Evolutionary conservation across 371 early-diverging fungal genomes (phyloP), one percentile per base, ranked within the genome.

Genomic region (Mortierella sp.): DNA sequence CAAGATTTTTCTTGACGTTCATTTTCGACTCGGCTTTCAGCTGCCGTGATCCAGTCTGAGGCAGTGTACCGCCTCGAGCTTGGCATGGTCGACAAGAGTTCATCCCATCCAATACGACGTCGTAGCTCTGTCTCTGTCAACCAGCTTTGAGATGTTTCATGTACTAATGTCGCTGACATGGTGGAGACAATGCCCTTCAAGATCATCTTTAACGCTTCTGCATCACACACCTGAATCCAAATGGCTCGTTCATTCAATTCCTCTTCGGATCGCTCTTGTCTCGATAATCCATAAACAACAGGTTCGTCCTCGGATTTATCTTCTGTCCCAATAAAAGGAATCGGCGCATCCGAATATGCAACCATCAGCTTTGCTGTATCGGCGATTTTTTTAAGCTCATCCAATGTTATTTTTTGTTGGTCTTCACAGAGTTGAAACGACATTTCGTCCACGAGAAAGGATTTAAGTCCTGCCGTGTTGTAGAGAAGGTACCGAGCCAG

Each of bases 381-480:
- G 23, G 66, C 57, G 12, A 57, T 29, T 3, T 45, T 15, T 16
- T 52, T 48, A 15, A 72, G 45, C 5, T 57, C 48, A 9, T 61
- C 57, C 30, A 37, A 43, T 5, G 62, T 52, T 45, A 72, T 50
- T 2, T 43, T 58, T 18, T 66, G 50, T 7, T 21, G 56, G 37
- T 37, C 37, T 0, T 44, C 52, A 25, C 72, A 72, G 2, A 52
- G 48, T 1, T 51, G 47, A 6, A 66, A 52, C 16, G 62, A 52
- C 29, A 57, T 57, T 6, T 62, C 43, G 25, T 57, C 66, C 4
- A 52, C 66, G 21, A 72, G 72, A 44, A 62, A 72, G 29, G 72
- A 62, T 28, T 18, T 58, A 30, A 66, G 56, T 5, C 72, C 66
- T 16, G 62, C 66, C 7, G 72, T 62, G 43, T n/a, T 44, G 46